Base-by-base conservation (phyloP, 495 filamentous ascomycete species). In the Sordaria brevicollis region DNA sequence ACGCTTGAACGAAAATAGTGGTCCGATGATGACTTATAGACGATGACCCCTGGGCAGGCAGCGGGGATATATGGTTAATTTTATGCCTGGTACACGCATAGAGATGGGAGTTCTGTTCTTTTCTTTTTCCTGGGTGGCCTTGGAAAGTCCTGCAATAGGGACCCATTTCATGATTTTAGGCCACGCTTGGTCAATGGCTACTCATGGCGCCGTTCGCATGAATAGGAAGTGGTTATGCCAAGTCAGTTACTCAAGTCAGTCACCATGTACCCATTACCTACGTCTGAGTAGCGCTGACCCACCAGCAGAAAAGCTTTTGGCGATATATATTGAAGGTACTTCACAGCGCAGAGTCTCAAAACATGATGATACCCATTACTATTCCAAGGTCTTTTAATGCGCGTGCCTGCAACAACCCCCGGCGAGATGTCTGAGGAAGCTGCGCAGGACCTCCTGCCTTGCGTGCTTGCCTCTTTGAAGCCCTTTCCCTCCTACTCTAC, bases 1-100 rank as follows among this genome's bases (percentile, higher is more conserved):
- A 87, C 74, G 82, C 72, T 77, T 75, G 75, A 72, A 65, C 57
- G 35, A 31, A 11, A 62, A 15, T 6, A 13, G 49, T 62, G 65
- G 19, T 35, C n/a, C 35, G 19, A 35, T 37, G 15, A 39, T 68
- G 39, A 38, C 37, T 35, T 62, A 62, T 62, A 62, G 49, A 31
- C 25, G 49, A 62, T 62, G 25, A 62, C 29, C 25, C 49, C 49
- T 62, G 29, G 25, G 49, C 29, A 31, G 25, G 49, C 49, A 62
- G 33, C 49, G 49, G 17, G 49, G 25, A 62, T 6, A 62, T 33
- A 13, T 62, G 21, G 25, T 31, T 62, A 11, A 31, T 62, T 62
- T 31, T 21, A 15, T 62, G 25, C 49, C 49, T 62, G 25, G 49
- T 62, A 31, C 25, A 29, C 49, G 49, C 49, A 62, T 62, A 25